Percentiles rank a stretch among this genome's conserved stretches.
Evolutionary conservation across 495 filamentous ascomycete species (phyloP).

Genomic region (Umbilicaria muhlenbergii): DNA sequence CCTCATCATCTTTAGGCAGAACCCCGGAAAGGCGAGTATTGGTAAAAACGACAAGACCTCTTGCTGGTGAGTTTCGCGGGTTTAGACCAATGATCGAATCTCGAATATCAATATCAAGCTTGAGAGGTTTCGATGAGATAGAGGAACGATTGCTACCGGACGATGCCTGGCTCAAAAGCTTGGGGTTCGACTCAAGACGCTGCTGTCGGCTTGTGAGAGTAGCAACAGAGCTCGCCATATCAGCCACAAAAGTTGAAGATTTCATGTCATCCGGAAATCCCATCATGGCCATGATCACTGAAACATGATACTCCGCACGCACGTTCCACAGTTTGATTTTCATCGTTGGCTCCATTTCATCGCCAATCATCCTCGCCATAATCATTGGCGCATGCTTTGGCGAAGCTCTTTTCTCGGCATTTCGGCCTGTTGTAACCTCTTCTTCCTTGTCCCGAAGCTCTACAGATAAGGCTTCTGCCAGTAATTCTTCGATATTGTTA

Average conservation of each 20-base stretch:
- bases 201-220: conserved; percentile 47
- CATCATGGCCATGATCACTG: conserved; percentile 64
- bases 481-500: conserved; percentile 53
- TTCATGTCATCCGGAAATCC: conserved; percentile 49
- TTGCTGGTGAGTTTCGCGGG: conserved; percentile 57
- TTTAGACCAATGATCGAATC: conserved; percentile 80
- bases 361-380: conserved; percentile 74
- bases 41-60: conserved; percentile 61
- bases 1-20: conserved; percentile 42
- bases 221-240: conserved; percentile 63
- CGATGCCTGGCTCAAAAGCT: conserved; percentile 9
- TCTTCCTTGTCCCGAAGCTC: conserved; percentile 11
- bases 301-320: conserved; percentile 69
- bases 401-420: background rate
- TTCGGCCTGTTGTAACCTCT: conserved; percentile 10
- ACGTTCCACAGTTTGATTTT: conserved; percentile 75
- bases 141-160: background rate
- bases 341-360: conserved; percentile 83
- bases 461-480: conserved; percentile 33
- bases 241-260: conserved; percentile 57
- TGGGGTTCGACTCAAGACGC: conserved; percentile 10
- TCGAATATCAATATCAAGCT: conserved; percentile 54
- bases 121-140: conserved; percentile 33
- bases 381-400: conserved; percentile 36
- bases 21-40: conserved; percentile 51